Evolutionary conservation across 2,329 filamentous ascomycete species (phyloP).

Genomic region (Diaporthe citrichinensis): DNA sequence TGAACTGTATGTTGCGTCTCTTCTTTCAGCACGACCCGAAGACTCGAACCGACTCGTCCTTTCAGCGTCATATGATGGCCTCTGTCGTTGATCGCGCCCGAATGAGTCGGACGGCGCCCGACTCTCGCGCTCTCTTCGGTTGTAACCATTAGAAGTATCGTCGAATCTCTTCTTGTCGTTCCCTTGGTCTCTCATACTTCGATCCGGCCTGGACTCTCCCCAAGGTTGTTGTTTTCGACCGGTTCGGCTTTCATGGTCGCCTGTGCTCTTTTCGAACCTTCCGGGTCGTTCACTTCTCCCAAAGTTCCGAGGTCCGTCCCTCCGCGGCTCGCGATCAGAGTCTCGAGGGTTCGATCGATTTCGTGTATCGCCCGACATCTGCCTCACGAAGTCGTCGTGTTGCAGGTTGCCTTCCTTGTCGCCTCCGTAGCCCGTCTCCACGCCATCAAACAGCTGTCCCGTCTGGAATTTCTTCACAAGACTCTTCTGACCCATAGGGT

Average conservation of each 20-base stretch:
- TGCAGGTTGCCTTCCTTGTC: slow-evolving; percentile 36
- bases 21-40: not conserved
- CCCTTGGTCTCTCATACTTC: not conserved
- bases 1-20: not conserved
- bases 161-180: not conserved
- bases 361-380: slow-evolving; percentile 31
- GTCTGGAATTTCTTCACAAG: slow-evolving; percentile 68
- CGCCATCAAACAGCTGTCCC: slow-evolving; percentile 55
- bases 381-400: slow-evolving; percentile 38
- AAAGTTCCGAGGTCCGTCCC: not conserved
- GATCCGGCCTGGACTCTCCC: not conserved
- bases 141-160: not conserved
- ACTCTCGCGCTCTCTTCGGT: not conserved
- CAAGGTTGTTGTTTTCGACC: not conserved
- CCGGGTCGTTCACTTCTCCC: not conserved
- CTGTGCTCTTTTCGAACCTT: not conserved
- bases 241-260: not conserved
- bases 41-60: not conserved
- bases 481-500: slow-evolving; percentile 67
- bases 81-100: not conserved
- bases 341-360: slow-evolving; percentile 16
- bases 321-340: not conserved
- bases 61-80: not conserved
- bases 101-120: not conserved
- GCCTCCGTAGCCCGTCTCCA: slow-evolving; percentile 37